Evolutionary conservation across 768 basidiomycete species (phyloP).

Genomic region (button mushroom (Agaricus bisporus)): DNA sequence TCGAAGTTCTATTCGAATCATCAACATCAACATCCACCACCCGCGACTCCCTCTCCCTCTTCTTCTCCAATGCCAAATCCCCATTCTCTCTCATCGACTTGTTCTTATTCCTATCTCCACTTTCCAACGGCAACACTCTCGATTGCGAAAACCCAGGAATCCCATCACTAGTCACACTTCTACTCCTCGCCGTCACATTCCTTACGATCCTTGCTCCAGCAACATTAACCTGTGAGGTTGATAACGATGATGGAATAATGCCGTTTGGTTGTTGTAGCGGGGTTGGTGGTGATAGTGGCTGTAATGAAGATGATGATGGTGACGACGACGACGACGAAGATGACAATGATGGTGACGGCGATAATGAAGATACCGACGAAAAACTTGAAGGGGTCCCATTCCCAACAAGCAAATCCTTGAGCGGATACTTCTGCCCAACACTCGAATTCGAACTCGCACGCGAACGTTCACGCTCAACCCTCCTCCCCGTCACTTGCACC

Average conservation of each 20-base stretch:
- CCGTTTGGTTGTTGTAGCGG: conserved; percentile 10
- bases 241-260: neutral
- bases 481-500: conserved; percentile 12
- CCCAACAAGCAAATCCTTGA: conserved; percentile 1
- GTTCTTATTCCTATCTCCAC: conserved; percentile 11
- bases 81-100: too few relatives aligned
- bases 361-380: too few relatives aligned
- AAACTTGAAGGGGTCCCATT: conserved; percentile 11
- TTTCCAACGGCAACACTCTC: neutral
- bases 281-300: conserved; percentile 6
- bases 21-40: too few relatives aligned
- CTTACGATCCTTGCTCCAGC: conserved; percentile 40
- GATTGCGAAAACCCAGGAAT: neutral
- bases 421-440: conserved; percentile 1
- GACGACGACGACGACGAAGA: too few relatives aligned
- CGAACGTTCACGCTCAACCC: neutral
- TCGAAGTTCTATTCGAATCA: neutral
- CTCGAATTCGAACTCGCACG: neutral
- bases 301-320: neutral
- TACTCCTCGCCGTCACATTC: conserved; percentile 42
- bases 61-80: too few relatives aligned
- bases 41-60: too few relatives aligned
- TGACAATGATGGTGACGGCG: too few relatives aligned
- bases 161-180: conserved; percentile 20
- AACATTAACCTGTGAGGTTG: neutral